A percentile compares a stretch with the other conserved stretches of the same genome.
Evolutionary conservation across 2,329 filamentous ascomycete species (phyloP).

Genomic region (Periglandula ipomoeae): DNA sequence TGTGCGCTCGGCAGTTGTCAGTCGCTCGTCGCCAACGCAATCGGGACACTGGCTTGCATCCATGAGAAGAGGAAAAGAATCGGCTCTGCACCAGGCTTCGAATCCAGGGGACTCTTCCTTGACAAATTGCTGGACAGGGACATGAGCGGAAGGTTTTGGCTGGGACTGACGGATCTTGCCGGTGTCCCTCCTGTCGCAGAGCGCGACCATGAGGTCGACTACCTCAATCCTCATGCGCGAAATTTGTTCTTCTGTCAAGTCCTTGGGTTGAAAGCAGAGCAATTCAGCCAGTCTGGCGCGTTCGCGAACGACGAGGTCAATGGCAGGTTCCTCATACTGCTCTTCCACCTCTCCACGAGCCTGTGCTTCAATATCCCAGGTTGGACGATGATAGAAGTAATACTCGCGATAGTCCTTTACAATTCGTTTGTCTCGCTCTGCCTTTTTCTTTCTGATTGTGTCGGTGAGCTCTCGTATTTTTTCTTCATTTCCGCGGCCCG

Average conservation of each 20-base stretch:
- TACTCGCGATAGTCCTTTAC: conserved; percentile 14
- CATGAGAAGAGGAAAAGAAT: conserved; percentile 5
- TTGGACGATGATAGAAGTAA: neutral
- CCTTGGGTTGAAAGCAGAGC: conserved; percentile 10
- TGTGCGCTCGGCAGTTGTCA: neutral
- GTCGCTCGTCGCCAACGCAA: neutral
- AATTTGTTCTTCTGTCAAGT: conserved; percentile 11
- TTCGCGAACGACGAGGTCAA: conserved; percentile 14
- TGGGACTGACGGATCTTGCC: conserved; percentile 4
- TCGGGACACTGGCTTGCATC: neutral
- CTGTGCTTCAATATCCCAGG: neutral
- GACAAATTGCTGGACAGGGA: neutral
- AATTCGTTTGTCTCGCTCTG: conserved; percentile 11
- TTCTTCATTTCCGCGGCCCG: conserved; percentile 14
- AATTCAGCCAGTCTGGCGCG: conserved; percentile 12
- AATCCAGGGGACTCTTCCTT: conserved; percentile 4
- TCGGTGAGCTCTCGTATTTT: conserved; percentile 15
- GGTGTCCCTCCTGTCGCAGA: conserved; percentile 16
- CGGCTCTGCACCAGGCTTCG: neutral
- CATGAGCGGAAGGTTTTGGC: neutral
- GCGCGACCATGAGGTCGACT: conserved; percentile 12
- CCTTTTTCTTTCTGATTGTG: conserved; percentile 14
- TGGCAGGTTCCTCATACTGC: conserved; percentile 13
- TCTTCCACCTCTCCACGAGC: conserved; percentile 10
- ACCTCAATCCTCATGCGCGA: conserved; percentile 10